Percentiles rank a stretch among this genome's conserved stretches.
phyloP scores from a whole-genome alignment of 176 grass and related monocot species.

The Cenchrus americanus region DNA sequence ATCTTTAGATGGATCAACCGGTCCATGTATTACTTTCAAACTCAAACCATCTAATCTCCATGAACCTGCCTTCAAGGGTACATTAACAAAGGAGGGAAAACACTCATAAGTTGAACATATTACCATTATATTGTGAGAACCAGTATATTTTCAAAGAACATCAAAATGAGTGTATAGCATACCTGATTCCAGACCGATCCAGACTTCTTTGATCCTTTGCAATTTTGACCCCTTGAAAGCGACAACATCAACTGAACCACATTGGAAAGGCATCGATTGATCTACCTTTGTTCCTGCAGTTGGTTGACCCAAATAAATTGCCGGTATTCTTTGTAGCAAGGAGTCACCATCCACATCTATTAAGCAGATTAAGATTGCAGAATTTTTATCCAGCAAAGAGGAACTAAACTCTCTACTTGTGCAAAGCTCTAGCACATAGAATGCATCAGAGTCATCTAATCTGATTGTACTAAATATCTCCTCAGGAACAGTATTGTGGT shows the following conservation, averaged over 20 bases:
- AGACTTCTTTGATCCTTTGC: constrained; percentile 72
- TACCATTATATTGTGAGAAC: not conserved
- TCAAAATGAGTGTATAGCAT: not conserved
- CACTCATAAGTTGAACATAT: constrained; percentile 27
- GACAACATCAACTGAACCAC: constrained; percentile 66
- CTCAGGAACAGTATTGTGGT: constrained; percentile 49
- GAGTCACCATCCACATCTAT: constrained; percentile 66
- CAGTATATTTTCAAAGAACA: constrained; percentile 3
- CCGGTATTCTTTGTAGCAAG: constrained; percentile 71
- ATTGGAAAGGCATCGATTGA: constrained; percentile 61
- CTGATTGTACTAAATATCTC: constrained; percentile 50
- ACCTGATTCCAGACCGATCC: constrained; percentile 98
- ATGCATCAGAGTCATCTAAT: constrained; percentile 63
- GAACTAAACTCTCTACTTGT: constrained; percentile 84
- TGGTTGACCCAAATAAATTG: constrained; percentile 51
- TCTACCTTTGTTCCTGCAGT: constrained; percentile 21
- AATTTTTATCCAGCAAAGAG: constrained; percentile 68
- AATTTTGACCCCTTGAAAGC: constrained; percentile 71
- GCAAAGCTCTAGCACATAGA: constrained; percentile 72
- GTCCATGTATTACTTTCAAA: constrained; percentile 72
- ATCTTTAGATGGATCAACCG: constrained; percentile 32
- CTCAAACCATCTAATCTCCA: constrained; percentile 80
- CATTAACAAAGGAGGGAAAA: constrained; percentile 4
- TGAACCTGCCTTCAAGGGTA: constrained; percentile 75
- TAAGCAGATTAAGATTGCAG: constrained; percentile 69